phyloP scores from a whole-genome alignment of 2,329 filamentous ascomycete genomes.

The Lithohypha guttulata region DNA sequence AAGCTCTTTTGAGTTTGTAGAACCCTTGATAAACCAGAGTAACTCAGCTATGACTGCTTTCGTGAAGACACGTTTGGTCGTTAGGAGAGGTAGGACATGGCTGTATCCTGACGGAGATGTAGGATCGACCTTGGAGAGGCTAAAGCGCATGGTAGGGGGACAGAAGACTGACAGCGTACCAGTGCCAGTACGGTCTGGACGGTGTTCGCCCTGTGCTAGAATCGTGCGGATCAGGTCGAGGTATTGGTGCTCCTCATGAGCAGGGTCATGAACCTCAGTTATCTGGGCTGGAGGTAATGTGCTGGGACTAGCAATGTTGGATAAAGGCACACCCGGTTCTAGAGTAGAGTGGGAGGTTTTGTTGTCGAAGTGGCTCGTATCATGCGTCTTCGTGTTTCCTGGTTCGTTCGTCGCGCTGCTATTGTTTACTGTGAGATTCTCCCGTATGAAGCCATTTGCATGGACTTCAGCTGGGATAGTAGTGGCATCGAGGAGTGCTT shows the following conservation, averaged over 20 bases:
- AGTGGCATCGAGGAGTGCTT: too few relatives aligned
- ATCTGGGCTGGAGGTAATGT: neutral
- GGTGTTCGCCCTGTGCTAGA: constrained; percentile 69
- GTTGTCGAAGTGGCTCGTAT: too few relatives aligned
- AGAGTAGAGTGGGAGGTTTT: neutral
- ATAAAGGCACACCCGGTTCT: neutral
- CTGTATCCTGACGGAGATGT: constrained; percentile 31
- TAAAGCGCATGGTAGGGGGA: constrained; percentile 75
- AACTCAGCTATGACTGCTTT: constrained; percentile 84
- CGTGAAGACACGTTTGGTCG: constrained; percentile 92
- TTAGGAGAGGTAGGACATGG: constrained; percentile 79
- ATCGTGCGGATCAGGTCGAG: constrained; percentile 81
- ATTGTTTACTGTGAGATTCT: neutral
- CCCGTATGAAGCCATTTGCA: neutral
- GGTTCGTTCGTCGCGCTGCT: too few relatives aligned
- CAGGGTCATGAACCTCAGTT: neutral
- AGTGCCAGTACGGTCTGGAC: constrained; percentile 86
- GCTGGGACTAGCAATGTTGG: neutral
- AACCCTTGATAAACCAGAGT: constrained; percentile 86
- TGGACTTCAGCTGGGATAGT: too few relatives aligned
- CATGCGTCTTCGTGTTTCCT: too few relatives aligned
- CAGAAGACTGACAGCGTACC: constrained; percentile 86
- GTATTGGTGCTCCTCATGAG: constrained; percentile 88
- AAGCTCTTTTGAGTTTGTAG: constrained; percentile 67
- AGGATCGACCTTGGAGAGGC: constrained; percentile 50